These are phyloP conservation scores for Pythium plurisporium DNA, from an alignment of 352 stramenopile genomes.

Conservation along the genomic window DNA sequence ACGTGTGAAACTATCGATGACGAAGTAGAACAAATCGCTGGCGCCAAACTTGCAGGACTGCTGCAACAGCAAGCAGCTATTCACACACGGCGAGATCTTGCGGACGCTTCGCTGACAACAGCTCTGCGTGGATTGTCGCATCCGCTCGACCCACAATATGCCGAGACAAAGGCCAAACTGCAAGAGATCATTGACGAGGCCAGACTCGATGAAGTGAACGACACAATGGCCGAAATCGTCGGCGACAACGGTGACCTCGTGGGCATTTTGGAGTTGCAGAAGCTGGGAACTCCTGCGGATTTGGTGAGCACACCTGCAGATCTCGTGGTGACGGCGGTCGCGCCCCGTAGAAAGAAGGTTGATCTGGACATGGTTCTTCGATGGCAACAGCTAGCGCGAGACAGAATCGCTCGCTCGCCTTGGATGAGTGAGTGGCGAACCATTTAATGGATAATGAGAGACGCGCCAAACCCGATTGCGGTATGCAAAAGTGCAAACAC, in stretches of 20 bases:
- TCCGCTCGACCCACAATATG: conserved; percentile 30
- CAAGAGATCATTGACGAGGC: conserved; percentile 64
- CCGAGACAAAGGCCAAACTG: conserved; percentile 37
- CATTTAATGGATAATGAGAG: conserved; percentile 29
- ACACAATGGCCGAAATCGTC: conserved; percentile 69
- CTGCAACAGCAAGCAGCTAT: conserved; percentile 39
- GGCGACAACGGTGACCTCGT: conserved; percentile 38
- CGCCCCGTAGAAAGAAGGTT: conserved; percentile 6
- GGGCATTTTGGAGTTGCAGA: conserved; percentile 59
- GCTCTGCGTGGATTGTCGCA: conserved; percentile 12
- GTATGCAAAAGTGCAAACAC: conserved; percentile 11
- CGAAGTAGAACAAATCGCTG: conserved; percentile 63
- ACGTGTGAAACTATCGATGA: conserved; percentile 63
- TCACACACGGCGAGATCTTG: conserved; percentile 53
- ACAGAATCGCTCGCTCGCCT: conserved; percentile 32
- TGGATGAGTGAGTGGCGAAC: conserved; percentile 84
- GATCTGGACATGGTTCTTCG: conserved; percentile 30
- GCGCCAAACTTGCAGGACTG: conserved; percentile 36
- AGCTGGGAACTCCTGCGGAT: conserved; percentile 79
- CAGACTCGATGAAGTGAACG: conserved; percentile 75
- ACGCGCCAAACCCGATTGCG: neutral
- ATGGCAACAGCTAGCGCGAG: conserved; percentile 49
- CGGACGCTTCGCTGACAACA: conserved; percentile 24
- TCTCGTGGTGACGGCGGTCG: conserved; percentile 49
- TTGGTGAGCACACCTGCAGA: conserved; percentile 63